Base-by-base conservation (phyloP, 768 basidiomycete species). In the Chalciporus piperatus region DNA sequence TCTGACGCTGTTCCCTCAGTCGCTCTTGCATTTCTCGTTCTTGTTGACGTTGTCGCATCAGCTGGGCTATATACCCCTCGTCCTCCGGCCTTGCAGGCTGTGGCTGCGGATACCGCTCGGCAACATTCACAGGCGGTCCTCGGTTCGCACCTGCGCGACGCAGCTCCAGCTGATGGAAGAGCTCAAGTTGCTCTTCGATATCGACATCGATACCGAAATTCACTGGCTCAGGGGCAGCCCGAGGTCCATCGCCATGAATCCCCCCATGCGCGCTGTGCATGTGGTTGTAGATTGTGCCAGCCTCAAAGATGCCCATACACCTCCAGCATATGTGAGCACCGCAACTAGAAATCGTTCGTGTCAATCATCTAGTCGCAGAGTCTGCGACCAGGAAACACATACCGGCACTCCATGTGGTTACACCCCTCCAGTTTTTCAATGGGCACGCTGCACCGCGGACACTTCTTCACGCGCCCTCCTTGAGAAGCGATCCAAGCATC, bases 281-380 rank as follows among this genome's bases (percentile, higher is more conserved):
- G 41, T 80, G 79, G 0, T 9, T 1, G 41, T 76, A 74, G 14
- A 76, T 70, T 6, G 63, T 59, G 0, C 28, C 50, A 0, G 3
- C 17, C 0, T 51, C 52, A 42, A 83, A 83, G 5, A 69, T 44
- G 8, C 64, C 64, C 69, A 80, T 63, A 50, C 84, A 85, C 8
- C 65, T 64, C 90, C 89, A 92, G 56, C 89, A 92, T 2, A 85
- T 83, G 64, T 92, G 89, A 1, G 84, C 85, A 43, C 79, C 75
- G 63, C 89, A 92, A 43, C 78, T 84, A 30, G 19, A 9, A 16
- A 28, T 20, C 20, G 16, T 33, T 10, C 23, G 22, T 16, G 16
- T 4, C 1, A 1, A 37, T 11, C 13, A 4, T n/a, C 42, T 0
- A 25, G 25, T 25, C 7, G 25, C 4, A 25, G 25, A 25, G 4